phyloP scores from a whole-genome alignment of 2,329 filamentous ascomycete species.

The Pyrenophora teres region DNA sequence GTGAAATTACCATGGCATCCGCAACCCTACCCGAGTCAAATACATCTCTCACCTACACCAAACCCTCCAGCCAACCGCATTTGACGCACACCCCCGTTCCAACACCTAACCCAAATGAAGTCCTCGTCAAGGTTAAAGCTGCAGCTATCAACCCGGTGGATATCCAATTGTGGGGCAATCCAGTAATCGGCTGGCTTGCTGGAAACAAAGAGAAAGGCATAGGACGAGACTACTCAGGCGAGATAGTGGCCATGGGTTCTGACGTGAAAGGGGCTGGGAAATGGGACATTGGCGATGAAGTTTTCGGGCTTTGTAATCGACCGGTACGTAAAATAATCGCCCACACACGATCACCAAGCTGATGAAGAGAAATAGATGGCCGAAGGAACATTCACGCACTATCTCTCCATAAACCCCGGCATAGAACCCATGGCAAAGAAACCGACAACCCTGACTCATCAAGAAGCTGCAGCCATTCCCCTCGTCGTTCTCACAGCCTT shows the following conservation, averaged over 20 bases:
- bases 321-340: conserved; percentile 8
- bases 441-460: conserved; percentile 21
- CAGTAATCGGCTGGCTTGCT: conserved; percentile 35
- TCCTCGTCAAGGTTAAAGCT: conserved; percentile 51
- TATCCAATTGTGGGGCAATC: conserved; percentile 42
- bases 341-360: too few species aligned
- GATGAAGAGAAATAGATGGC: conserved; percentile 14
- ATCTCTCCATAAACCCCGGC: conserved; percentile 23
- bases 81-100: conserved; percentile 26
- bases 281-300: conserved; percentile 31
- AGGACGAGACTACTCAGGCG: conserved; percentile 54
- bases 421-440: conserved; percentile 33
- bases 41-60: conserved; percentile 35
- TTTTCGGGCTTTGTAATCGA: conserved; percentile 32
- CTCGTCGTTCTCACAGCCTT: conserved; percentile 48
- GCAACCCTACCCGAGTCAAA: conserved; percentile 25
- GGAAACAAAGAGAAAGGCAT: conserved; percentile 44
- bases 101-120: conserved; percentile 16
- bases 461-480: conserved; percentile 39
- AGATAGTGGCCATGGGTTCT: conserved; percentile 42
- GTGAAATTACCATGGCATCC: background rate
- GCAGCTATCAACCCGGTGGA: conserved; percentile 55
- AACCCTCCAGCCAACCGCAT: conserved; percentile 29
- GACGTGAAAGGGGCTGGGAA: conserved; percentile 9
- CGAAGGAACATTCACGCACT: conserved; percentile 37